Percentiles rank a stretch among this genome's conserved stretches.
Conservation (phyloP, 2,329 filamentous ascomycete species). For the Diaporthe ilicicola region DNA sequence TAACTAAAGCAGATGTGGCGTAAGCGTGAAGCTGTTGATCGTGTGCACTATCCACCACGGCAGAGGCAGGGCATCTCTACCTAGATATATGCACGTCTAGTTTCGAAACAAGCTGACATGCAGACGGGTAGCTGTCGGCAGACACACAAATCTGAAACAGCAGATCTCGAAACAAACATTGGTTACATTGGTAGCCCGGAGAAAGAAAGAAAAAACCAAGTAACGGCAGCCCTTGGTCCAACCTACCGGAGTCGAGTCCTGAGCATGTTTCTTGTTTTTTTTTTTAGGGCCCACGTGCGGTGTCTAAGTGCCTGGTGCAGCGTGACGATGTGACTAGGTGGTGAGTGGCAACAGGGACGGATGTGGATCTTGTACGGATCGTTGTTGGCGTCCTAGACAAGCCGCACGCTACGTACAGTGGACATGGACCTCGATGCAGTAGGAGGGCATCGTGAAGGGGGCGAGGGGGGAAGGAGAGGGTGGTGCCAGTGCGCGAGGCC, state of each 20-base stretch:
- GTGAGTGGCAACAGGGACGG: neutral
- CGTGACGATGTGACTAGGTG: slow-evolving; percentile 15
- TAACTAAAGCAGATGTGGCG: neutral
- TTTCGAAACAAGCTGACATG: slow-evolving; percentile 23
- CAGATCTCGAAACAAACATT: slow-evolving; percentile 35
- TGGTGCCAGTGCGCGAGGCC: neutral
- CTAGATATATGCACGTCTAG: slow-evolving; percentile 12
- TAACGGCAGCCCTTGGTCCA: neutral
- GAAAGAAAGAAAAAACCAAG: slow-evolving; percentile 33
- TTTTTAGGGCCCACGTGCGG: slow-evolving; percentile 29
- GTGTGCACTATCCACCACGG: neutral
- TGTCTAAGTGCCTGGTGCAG: slow-evolving; percentile 1
- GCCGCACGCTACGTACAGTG: neutral
- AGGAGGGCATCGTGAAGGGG: neutral
- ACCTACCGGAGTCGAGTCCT: neutral
- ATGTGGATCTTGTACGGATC: neutral
- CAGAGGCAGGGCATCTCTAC: neutral
- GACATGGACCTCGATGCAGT: neutral
- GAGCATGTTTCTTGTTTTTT: slow-evolving; percentile 9
- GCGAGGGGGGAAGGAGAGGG: neutral
- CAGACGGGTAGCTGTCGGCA: slow-evolving; percentile 28
- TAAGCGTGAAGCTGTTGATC: neutral
- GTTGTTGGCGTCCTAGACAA: neutral
- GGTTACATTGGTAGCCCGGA: slow-evolving; percentile 21
- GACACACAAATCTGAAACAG: slow-evolving; percentile 36